Percentiles rank a stretch among this genome's conserved stretches.
These are phyloP conservation scores for Paramecium sexaurelia DNA, from an alignment of 73 alveolate species.

Conservation along the genomic window DNA sequence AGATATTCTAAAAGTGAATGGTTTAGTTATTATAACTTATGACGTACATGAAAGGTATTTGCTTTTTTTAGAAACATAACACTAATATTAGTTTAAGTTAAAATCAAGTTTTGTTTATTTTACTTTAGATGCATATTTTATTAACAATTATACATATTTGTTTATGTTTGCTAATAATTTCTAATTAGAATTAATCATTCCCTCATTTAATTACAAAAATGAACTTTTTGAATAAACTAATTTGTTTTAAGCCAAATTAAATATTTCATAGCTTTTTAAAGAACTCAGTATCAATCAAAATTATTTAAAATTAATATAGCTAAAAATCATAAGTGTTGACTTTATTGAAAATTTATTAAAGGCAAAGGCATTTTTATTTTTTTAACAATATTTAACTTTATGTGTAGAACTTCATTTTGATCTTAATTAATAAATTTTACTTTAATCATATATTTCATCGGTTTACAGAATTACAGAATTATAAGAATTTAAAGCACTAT, in stretches of 20 bases:
- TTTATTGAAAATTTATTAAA: not conserved
- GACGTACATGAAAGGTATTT: not conserved
- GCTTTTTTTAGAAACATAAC: not conserved
- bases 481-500: not conserved
- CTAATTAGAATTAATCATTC: not conserved
- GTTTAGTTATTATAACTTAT: not conserved
- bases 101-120: not conserved
- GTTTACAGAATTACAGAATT: not conserved
- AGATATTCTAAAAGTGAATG: not conserved
- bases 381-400: not conserved
- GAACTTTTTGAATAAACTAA: not conserved
- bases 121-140: not conserved
- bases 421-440: not conserved
- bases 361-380: not conserved
- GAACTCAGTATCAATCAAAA: not conserved
- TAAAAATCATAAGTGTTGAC: not conserved
- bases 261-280: not conserved
- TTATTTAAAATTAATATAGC: not conserved
- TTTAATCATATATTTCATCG: not conserved
- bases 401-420: not conserved
- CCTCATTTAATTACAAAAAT: not conserved
- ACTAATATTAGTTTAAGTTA: not conserved
- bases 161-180: not conserved
- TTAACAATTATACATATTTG: not conserved
- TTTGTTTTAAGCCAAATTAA: not conserved